Evolutionary conservation across 768 basidiomycete species (phyloP), one percentile per base, ranked within the genome.

Genomic region (Omphalotus guepiniiformis): DNA sequence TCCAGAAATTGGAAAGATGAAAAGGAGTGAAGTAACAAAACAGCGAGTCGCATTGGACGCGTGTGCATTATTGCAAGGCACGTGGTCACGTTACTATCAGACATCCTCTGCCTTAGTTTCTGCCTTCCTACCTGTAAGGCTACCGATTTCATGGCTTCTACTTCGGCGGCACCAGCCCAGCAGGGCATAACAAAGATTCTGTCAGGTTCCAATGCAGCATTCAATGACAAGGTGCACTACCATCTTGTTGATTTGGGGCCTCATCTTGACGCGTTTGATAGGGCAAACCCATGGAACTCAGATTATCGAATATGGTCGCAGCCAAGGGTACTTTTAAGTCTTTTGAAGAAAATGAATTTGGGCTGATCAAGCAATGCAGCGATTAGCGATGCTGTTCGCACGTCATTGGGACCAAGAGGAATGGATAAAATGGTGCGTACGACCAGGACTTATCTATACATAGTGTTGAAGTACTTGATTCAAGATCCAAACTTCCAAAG

Each of bases 221-320:
- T 93, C 67, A 89, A 92, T 66, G 90, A 93, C 73, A 93, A 87
- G 78, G 90, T 82, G 55, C 53, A 29, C 28, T 48, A 47, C 21
- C 19, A 22, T 39, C 38, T 42, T 51, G 40, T n/a, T 41, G 27
- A 29, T 28, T 30, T 38, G 34, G 35, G 47, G 22, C 41, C 53
- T 48, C 46, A 40, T 46, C 42, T 54, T 56, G 59, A 69, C 65
- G 53, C 52, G 63, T 64, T 53, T 41, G 55, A 21, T 55, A 96
- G 91, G 90, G 93, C 53, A 98, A 99, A 70, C 93, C 94, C 15
- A 97, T 94, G 86, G 95, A 99, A 68, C 84, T 98, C 55, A 85
- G 95, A 54, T 71, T 94, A 68, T 95, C 93, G 42, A 99, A 98
- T 66, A 84, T 99, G 89, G 85, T 94, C 52, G 95, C 95, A 35